Evolutionary conservation across 1,139 yeast species (phyloP).

Genomic region (Geotrichum macrosporum): DNA sequence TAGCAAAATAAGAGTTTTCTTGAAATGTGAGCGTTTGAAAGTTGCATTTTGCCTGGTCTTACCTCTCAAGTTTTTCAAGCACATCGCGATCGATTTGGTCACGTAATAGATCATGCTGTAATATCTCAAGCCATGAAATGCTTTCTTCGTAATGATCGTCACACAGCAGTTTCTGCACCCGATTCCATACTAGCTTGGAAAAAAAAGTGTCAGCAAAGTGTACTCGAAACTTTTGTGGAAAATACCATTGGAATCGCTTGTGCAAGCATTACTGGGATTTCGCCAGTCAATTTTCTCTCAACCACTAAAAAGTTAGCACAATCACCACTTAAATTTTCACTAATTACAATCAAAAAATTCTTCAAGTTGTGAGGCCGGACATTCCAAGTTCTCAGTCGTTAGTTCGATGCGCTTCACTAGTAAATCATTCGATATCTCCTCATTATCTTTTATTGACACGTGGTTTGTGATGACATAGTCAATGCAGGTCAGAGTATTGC

Average conservation of each 20-base stretch:
- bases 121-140: slow-evolving; percentile 18
- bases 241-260: slow-evolving; percentile 20
- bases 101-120: slow-evolving; percentile 8
- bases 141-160: slow-evolving; percentile 2
- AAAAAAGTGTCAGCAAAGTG: not conserved
- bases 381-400: slow-evolving; percentile 8
- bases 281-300: slow-evolving; percentile 16
- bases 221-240: not conserved
- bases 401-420: slow-evolving; percentile 19
- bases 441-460: slow-evolving; percentile 16
- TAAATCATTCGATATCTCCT: slow-evolving; percentile 10
- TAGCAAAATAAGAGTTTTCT: slow-evolving; percentile 18
- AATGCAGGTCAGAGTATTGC: slow-evolving; percentile 19
- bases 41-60: not conserved
- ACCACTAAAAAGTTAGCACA: slow-evolving; percentile 11
- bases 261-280: slow-evolving; percentile 11
- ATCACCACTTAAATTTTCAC: not conserved
- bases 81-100: slow-evolving; percentile 12
- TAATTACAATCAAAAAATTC: slow-evolving; percentile 20
- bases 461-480: slow-evolving; percentile 21
- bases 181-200: slow-evolving; percentile 20
- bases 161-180: slow-evolving; percentile 9
- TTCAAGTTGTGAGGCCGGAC: slow-evolving; percentile 10
- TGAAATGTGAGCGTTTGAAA: not conserved
- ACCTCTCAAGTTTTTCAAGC: slow-evolving; percentile 18